These are phyloP conservation scores for Zygoascus tannicola DNA, from an alignment of 805 yeast genomes.

Conservation along the genomic window DNA sequence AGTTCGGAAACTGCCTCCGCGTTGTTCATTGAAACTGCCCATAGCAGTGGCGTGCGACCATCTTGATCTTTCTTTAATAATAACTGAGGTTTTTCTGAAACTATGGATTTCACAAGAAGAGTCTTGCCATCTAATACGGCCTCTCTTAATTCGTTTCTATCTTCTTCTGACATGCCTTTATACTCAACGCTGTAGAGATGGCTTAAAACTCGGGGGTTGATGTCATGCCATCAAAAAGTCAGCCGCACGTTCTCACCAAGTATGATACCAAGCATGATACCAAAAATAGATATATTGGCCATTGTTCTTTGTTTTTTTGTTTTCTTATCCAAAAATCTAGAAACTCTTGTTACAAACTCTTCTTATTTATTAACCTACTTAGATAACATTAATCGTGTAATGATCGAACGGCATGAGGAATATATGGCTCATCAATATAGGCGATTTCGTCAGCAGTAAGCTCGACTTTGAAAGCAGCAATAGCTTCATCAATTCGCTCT, in stretches of 20 bases:
- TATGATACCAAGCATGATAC: no score
- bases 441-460: conserved; percentile 28
- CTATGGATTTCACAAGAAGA: conserved; percentile 40
- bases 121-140: conserved; percentile 59
- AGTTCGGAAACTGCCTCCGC: conserved; percentile 42
- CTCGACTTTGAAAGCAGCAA: conserved; percentile 31
- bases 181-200: no score
- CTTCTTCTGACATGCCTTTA: no score
- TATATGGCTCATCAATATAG: conserved; percentile 27
- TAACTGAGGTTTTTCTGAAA: conserved; percentile 41
- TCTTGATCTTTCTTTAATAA: conserved; percentile 53
- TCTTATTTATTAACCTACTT: no score
- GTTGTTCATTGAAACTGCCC: conserved; percentile 71
- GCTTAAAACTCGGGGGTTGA: no score
- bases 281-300: no score
- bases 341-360: not conserved
- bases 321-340: not conserved
- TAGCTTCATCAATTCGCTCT: conserved; percentile 43
- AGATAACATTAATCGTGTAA: no score
- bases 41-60: conserved; percentile 72
- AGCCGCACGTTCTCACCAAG: no score
- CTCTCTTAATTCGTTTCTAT: conserved; percentile 17
- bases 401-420: conserved; percentile 16
- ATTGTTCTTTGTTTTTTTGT: not conserved
- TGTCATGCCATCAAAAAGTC: no score